Evolutionary conservation across 108 stramenopile genomes (phyloP).

Genomic region (Bacterosira constricta): DNA sequence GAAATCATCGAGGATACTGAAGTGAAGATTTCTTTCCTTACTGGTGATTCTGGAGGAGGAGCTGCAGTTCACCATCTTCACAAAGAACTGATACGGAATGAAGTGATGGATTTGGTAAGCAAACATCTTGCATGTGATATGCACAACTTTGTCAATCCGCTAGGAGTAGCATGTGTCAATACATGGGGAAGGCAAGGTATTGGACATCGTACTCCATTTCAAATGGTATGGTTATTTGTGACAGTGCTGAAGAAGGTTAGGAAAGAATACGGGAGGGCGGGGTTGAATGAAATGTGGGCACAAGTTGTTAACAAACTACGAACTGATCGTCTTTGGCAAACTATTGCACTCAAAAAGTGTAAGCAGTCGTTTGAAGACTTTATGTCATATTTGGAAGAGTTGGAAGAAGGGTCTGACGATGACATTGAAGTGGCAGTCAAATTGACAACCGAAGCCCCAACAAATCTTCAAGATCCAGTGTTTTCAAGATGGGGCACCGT

Average conservation of each 20-base stretch:
- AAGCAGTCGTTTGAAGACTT: neutral
- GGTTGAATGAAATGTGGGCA: neutral
- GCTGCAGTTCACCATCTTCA: conserved; percentile 5
- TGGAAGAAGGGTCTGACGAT: neutral
- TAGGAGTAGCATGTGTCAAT: neutral
- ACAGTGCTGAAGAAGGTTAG: neutral
- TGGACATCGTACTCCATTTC: neutral
- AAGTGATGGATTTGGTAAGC: neutral
- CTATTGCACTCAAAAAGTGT: neutral
- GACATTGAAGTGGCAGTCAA: neutral
- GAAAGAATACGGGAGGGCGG: neutral
- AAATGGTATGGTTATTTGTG: neutral
- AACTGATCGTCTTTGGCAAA: neutral
- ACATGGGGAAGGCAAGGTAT: conserved; percentile 2
- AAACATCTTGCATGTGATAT: neutral
- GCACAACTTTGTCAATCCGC: neutral
- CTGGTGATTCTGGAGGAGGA: conserved; percentile 18
- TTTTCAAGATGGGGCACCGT: neutral
- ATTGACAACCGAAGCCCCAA: neutral
- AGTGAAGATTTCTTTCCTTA: neutral
- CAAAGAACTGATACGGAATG: neutral
- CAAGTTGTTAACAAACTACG: neutral
- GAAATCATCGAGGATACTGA: neutral
- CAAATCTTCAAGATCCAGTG: neutral
- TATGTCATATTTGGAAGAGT: neutral